Conservation (phyloP, 805 yeast species). For the Candida hispaniensis region DNA sequence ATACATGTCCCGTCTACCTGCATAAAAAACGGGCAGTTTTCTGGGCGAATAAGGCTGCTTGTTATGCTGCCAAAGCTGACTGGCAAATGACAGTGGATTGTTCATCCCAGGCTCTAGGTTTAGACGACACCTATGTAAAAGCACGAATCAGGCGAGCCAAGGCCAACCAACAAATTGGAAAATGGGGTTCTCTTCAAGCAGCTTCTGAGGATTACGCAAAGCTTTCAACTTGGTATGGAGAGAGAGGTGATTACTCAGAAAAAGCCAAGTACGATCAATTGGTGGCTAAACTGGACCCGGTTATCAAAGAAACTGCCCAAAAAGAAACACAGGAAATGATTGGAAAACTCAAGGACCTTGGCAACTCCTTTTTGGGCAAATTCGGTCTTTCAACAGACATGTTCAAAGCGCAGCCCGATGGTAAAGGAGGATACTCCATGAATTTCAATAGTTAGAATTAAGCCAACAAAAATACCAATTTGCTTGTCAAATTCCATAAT, state of each 20-base stretch:
- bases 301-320: constrained; percentile 22
- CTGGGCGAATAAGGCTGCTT: constrained; percentile 25
- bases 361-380: constrained; percentile 26
- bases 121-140: constrained; percentile 53
- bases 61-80: constrained; percentile 21
- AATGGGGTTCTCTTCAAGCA: constrained; percentile 25
- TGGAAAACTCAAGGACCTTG: constrained; percentile 27
- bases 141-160: constrained; percentile 70
- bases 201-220: constrained; percentile 23
- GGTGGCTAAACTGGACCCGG: constrained; percentile 18
- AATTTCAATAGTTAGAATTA: constrained; percentile 3
- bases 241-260: constrained; percentile 8
- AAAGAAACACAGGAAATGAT: constrained; percentile 26
- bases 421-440: constrained; percentile 21
- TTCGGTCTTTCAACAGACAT: constrained; percentile 27
- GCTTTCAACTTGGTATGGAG: constrained; percentile 16
- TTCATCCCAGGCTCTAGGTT: constrained; percentile 48
- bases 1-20: constrained; percentile 18
- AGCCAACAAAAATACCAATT: background rate
- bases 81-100: constrained; percentile 44
- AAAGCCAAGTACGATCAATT: constrained; percentile 12
- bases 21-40: constrained; percentile 17
- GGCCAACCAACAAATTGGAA: constrained; percentile 36
- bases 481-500: background rate
- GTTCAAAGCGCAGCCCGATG: constrained; percentile 22